These are phyloP conservation scores for Entomophthora muscae DNA, from an alignment of 371 early-diverging fungal genomes.

Conservation along the genomic window DNA sequence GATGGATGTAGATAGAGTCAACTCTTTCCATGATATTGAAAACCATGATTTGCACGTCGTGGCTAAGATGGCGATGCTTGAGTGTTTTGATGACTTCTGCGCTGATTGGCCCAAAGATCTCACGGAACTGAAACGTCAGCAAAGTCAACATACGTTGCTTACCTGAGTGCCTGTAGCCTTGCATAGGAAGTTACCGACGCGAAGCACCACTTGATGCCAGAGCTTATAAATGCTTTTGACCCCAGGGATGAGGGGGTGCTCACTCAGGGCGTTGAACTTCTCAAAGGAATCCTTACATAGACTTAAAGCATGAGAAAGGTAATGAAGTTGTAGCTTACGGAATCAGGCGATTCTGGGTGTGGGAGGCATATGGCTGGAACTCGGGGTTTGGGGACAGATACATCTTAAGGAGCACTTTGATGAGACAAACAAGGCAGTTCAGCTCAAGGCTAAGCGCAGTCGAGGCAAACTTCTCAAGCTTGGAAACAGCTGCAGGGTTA, in stretches of 20 bases:
- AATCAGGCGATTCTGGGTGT: neutral
- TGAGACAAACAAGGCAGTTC: neutral
- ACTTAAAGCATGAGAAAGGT: neutral
- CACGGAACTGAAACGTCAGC: neutral
- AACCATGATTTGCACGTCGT: neutral
- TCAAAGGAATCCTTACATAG: slow-evolving; percentile 1
- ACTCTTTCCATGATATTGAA: slow-evolving; percentile 1
- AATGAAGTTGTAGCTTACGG: neutral
- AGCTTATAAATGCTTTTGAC: neutral
- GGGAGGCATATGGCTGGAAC: neutral
- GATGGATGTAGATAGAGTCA: neutral
- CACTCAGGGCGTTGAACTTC: neutral
- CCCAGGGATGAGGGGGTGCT: slow-evolving; percentile 1
- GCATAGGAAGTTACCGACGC: slow-evolving; percentile 5
- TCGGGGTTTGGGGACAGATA: neutral
- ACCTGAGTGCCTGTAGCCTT: neutral
- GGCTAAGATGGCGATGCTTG: neutral
- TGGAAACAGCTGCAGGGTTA: neutral
- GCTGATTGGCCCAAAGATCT: neutral
- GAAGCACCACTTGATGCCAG: neutral
- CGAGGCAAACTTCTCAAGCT: neutral
- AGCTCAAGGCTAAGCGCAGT: slow-evolving; percentile 2
- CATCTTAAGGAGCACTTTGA: slow-evolving; percentile 6
- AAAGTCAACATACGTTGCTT: neutral
- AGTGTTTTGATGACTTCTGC: neutral